Conservation (phyloP, 805 yeast genomes). For the Ogataea pini region DNA sequence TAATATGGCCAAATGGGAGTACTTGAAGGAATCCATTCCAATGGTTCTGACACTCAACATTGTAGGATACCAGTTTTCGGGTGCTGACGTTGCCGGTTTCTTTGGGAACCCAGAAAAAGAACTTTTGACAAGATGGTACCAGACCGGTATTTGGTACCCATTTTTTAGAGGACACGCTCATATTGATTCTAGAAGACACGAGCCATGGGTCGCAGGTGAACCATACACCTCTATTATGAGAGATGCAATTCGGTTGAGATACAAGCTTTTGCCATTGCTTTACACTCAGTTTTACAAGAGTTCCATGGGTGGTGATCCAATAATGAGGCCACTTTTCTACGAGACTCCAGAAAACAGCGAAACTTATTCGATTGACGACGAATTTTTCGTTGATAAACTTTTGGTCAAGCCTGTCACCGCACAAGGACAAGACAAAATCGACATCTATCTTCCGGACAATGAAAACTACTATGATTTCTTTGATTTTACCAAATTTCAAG, state of each 20-base stretch:
- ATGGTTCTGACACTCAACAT: conserved; percentile 82
- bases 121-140: conserved; percentile 89
- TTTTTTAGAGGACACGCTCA: conserved; percentile 97
- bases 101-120: conserved; percentile 87
- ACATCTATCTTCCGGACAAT: conserved; percentile 54
- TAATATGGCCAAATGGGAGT: conserved; percentile 91
- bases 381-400: conserved; percentile 74
- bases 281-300: conserved; percentile 78
- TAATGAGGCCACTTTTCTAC: conserved; percentile 68
- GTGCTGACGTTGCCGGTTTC: conserved; percentile 97
- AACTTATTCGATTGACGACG: conserved; percentile 69
- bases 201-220: conserved; percentile 85
- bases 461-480: conserved; percentile 58
- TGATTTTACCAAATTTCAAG: conserved; percentile 34
- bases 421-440: conserved; percentile 43
- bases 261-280: conserved; percentile 71
- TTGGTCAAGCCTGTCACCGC: conserved; percentile 79
- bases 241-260: conserved; percentile 72
- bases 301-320: conserved; percentile 62
- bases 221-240: conserved; percentile 67
- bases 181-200: conserved; percentile 87
- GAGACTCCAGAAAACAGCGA: conserved; percentile 48
- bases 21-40: conserved; percentile 76
- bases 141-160: conserved; percentile 94
- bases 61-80: conserved; percentile 88